phyloP scores from a whole-genome alignment of 768 basidiomycete genomes.

The Trametes cingulata region DNA sequence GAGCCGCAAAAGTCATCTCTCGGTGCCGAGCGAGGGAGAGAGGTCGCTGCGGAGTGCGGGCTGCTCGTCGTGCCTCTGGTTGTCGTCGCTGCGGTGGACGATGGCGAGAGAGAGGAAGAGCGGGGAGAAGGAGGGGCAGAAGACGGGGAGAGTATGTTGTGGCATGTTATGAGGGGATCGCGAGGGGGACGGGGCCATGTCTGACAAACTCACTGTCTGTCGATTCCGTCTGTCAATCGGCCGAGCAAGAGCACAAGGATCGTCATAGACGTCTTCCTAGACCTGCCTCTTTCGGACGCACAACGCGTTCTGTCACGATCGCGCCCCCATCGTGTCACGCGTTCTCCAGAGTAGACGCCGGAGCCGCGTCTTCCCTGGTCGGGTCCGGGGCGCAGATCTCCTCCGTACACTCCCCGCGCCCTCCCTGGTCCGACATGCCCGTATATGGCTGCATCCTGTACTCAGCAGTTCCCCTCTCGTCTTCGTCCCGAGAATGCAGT shows the following conservation, averaged over 20 bases:
- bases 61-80: neutral
- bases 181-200: neutral
- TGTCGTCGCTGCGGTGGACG: neutral
- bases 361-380: constrained; percentile 2
- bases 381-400: constrained; percentile 7
- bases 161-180: constrained; percentile 3
- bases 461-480: no score
- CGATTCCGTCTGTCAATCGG: neutral
- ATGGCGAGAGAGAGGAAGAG: neutral
- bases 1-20: constrained; percentile 56
- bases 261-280: constrained; percentile 3
- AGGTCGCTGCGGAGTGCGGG: neutral
- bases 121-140: neutral
- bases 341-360: neutral
- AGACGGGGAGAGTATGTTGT: neutral
- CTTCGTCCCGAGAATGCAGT: no score
- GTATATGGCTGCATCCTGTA: no score
- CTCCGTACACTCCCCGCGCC: no score
- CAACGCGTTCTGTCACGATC: constrained; percentile 19
- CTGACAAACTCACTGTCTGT: neutral
- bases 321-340: constrained; percentile 14
- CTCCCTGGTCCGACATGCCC: no score
- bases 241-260: neutral
- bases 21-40: neutral
- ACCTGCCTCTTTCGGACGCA: neutral